Evolutionary conservation across 345 rosid genomes (phyloP).

Genomic region (Sisymbrium altissimum): DNA sequence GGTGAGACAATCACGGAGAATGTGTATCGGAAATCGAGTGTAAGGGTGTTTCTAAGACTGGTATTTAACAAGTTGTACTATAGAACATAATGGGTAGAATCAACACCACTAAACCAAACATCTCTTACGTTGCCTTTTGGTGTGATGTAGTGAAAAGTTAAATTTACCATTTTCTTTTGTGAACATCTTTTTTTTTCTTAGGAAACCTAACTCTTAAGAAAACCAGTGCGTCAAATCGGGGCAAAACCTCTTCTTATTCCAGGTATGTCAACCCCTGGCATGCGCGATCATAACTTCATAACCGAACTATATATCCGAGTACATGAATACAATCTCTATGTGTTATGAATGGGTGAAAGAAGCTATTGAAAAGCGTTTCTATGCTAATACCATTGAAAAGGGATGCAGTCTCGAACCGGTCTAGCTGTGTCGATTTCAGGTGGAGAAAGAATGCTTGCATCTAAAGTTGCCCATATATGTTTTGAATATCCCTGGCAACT

Average conservation of each 20-base stretch:
- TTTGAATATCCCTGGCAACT: neutral
- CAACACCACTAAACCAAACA: neutral
- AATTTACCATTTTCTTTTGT: neutral
- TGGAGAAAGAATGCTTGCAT: neutral
- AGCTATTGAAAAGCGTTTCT: neutral
- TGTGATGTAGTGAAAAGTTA: neutral
- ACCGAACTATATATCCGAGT: no score
- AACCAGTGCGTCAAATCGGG: neutral
- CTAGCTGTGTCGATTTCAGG: neutral
- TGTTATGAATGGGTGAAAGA: neutral
- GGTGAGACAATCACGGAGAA: neutral
- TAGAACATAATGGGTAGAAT: neutral
- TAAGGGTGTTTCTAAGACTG: neutral
- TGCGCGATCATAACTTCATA: neutral
- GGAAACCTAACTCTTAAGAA: neutral
- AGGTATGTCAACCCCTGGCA: neutral
- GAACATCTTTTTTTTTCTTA: neutral
- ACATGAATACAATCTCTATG: neutral
- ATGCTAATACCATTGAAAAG: neutral
- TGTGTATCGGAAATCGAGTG: neutral
- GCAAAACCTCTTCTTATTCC: neutral
- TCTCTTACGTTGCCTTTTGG: no score
- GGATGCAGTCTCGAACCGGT: neutral
- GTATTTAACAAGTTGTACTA: neutral
- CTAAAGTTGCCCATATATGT: neutral